Percentiles rank a stretch among this genome's conserved stretches.
Evolutionary conservation across 2,329 filamentous ascomycete species (phyloP).

Genomic region (Penicillium decumbens): DNA sequence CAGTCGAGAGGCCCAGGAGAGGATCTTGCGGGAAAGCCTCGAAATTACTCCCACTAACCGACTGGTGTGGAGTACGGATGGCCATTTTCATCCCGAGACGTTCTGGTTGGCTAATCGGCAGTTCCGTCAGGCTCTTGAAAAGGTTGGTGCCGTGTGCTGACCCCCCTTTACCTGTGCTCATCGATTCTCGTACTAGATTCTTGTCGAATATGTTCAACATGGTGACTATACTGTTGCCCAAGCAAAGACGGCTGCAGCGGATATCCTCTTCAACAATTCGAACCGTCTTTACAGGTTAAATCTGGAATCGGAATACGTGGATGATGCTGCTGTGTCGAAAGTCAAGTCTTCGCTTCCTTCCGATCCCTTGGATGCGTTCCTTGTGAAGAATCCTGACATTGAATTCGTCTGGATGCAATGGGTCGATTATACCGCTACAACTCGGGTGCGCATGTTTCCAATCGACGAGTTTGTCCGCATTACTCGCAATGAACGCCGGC

Average conservation of each 20-base stretch:
- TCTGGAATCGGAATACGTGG: constrained; percentile 27
- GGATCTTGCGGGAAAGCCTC: constrained; percentile 64
- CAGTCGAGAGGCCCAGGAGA: constrained; percentile 69
- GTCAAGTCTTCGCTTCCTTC: constrained; percentile 9
- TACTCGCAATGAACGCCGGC: constrained; percentile 44
- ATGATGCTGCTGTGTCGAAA: not conserved
- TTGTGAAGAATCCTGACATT: constrained; percentile 48
- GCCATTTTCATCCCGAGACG: constrained; percentile 73
- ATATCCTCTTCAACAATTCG: constrained; percentile 71
- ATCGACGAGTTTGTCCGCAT: constrained; percentile 52
- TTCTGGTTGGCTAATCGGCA: constrained; percentile 69
- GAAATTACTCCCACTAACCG: constrained; percentile 72
- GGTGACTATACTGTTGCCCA: constrained; percentile 58
- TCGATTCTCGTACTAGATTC: constrained; percentile 44
- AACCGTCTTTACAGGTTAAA: constrained; percentile 68
- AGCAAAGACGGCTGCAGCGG: constrained; percentile 60
- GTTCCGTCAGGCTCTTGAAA: constrained; percentile 65
- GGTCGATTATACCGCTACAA: constrained; percentile 69
- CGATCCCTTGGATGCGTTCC: constrained; percentile 44
- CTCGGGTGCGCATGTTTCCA: constrained; percentile 64
- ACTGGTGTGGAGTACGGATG: constrained; percentile 75
- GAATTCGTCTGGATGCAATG: constrained; percentile 71
- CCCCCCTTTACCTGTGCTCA: not conserved
- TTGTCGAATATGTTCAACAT: constrained; percentile 63
- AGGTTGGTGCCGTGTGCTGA: constrained; percentile 43